phyloP scores from a whole-genome alignment of 2,329 filamentous ascomycete species.

The Fusarium anthophilum region DNA sequence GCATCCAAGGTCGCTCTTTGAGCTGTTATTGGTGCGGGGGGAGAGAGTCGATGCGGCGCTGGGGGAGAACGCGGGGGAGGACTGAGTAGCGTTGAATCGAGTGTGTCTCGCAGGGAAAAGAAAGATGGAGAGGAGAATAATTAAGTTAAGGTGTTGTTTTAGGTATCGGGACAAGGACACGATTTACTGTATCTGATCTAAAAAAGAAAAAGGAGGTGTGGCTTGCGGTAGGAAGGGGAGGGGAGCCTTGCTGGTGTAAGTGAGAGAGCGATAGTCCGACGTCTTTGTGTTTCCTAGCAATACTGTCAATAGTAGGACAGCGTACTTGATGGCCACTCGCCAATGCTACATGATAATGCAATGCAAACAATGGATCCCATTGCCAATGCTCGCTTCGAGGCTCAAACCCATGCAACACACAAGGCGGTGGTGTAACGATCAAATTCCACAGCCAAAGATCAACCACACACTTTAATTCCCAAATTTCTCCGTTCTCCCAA shows the following conservation, averaged over 20 bases:
- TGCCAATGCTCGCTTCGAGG: constrained; percentile 30
- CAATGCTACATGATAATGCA: neutral
- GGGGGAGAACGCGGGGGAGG: constrained; percentile 27
- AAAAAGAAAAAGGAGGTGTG: neutral
- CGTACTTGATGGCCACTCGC: constrained; percentile 1
- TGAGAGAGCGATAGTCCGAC: constrained; percentile 1
- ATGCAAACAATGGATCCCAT: constrained; percentile 1
- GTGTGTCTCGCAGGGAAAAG: constrained; percentile 1
- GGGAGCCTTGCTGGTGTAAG: constrained; percentile 13
- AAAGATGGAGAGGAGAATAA: neutral
- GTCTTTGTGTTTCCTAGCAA: constrained; percentile 11
- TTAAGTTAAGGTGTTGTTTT: constrained; percentile 4
- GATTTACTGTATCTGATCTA: neutral
- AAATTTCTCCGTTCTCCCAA: neutral
- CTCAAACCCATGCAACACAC: constrained; percentile 25
- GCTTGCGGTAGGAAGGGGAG: neutral
- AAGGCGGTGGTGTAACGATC: constrained; percentile 17
- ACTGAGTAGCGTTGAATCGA: neutral
- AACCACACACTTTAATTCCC: neutral
- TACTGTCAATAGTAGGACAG: constrained; percentile 6
- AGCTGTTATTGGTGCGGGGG: constrained; percentile 23
- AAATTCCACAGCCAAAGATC: neutral
- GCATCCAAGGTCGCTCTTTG: constrained; percentile 8
- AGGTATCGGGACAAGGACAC: neutral
- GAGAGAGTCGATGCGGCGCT: constrained; percentile 24